phyloP scores from a whole-genome alignment of 208 protist species.

The Trypanosoma grayi region DNA sequence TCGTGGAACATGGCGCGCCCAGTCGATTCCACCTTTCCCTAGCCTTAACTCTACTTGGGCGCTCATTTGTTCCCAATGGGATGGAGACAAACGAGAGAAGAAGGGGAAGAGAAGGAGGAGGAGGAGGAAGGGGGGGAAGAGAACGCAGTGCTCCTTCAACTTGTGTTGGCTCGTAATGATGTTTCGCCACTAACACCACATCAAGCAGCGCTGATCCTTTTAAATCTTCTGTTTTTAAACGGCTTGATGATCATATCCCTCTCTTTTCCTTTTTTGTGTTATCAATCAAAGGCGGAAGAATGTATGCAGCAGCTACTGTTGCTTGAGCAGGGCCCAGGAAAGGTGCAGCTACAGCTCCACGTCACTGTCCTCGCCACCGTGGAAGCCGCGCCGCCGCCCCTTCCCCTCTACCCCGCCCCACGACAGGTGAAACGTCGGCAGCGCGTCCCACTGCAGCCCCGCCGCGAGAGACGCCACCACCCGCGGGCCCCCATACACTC shows the following conservation, averaged over 20 bases:
- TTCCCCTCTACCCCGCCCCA: slow-evolving; percentile 32
- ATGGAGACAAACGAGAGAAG: background rate
- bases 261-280: background rate
- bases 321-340: background rate
- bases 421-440: slow-evolving; percentile 86
- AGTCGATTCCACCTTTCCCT: too few species aligned
- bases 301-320: background rate
- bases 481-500: slow-evolving; percentile 26
- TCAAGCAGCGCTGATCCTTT: too few species aligned
- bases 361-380: background rate
- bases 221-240: too few species aligned
- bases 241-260: background rate
- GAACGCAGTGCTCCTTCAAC: too few species aligned
- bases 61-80: background rate
- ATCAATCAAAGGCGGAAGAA: too few species aligned
- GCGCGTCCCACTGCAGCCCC: slow-evolving; percentile 70
- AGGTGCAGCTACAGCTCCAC: background rate
- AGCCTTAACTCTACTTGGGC: background rate
- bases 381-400: background rate
- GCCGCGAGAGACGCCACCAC: slow-evolving; percentile 34
- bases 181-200: too few species aligned
- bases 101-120: slow-evolving; percentile 16
- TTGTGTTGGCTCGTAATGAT: too few species aligned
- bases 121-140: background rate
- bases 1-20: slow-evolving; percentile 90